Conservation (phyloP, 2,329 filamentous ascomycete genomes). For the Talaromyces islandicus region DNA sequence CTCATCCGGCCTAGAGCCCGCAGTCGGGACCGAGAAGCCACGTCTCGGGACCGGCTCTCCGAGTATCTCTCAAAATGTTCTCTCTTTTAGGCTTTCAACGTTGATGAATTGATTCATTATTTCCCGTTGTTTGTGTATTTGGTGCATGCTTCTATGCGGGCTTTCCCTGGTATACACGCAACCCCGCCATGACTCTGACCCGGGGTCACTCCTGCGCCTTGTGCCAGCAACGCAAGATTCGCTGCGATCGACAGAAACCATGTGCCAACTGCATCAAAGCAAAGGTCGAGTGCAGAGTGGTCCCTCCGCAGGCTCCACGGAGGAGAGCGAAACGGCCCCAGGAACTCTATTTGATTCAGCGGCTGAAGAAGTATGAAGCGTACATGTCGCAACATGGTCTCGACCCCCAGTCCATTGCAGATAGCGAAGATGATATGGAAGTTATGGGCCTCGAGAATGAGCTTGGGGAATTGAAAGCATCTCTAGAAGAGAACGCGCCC, state of each 20-base stretch:
- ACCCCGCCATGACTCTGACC: neutral
- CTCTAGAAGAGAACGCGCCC: neutral
- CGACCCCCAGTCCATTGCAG: conserved; percentile 55
- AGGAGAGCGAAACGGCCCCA: conserved; percentile 56
- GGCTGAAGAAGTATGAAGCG: conserved; percentile 60
- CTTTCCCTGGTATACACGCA: neutral
- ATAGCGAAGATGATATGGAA: neutral
- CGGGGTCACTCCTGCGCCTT: conserved; percentile 52
- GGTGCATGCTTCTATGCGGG: neutral
- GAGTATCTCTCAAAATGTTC: neutral
- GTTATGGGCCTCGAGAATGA: neutral
- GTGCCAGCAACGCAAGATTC: conserved; percentile 69
- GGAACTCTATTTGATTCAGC: conserved; percentile 62
- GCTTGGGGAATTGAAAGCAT: neutral
- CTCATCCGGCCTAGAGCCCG: neutral
- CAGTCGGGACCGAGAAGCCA: neutral
- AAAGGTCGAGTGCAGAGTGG: conserved; percentile 48
- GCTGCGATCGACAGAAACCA: conserved; percentile 65
- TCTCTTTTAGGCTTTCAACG: neutral
- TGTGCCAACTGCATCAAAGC: conserved; percentile 64
- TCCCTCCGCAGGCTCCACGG: conserved; percentile 39
- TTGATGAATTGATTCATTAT: neutral
- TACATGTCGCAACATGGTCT: conserved; percentile 60
- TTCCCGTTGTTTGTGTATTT: neutral
- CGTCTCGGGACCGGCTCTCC: neutral